These are phyloP conservation scores for Apiospora rasikravindrae DNA, from an alignment of 2,329 filamentous ascomycete genomes.

Conservation along the genomic window DNA sequence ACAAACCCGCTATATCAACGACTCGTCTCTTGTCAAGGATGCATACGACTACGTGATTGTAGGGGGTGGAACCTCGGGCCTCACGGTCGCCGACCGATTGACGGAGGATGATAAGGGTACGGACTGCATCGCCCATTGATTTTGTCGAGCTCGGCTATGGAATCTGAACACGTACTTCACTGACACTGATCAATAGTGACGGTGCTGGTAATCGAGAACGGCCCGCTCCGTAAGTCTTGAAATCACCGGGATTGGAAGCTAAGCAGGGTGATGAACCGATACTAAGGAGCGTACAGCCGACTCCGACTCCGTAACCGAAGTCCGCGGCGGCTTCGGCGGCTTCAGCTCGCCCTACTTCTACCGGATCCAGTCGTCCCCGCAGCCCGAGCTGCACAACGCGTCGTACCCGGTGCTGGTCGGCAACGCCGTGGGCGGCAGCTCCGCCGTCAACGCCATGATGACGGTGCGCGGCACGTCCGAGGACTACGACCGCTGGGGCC, in stretches of 20 bases:
- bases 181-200: constrained; percentile 10
- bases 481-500: constrained; percentile 43
- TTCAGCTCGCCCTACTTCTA: constrained; percentile 17
- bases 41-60: constrained; percentile 29
- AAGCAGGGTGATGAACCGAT: not conserved
- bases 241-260: too few relatives aligned
- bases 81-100: constrained; percentile 28
- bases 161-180: not conserved
- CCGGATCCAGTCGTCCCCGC: constrained; percentile 26
- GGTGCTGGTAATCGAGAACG: constrained; percentile 27
- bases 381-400: constrained; percentile 33
- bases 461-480: constrained; percentile 38
- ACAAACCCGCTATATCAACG: not conserved
- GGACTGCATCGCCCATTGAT: not conserved
- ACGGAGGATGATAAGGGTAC: constrained; percentile 23
- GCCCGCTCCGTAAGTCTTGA: not conserved
- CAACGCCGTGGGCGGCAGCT: constrained; percentile 42
- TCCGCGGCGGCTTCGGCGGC: not conserved
- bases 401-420: constrained; percentile 29
- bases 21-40: constrained; percentile 19
- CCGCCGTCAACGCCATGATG: constrained; percentile 44
- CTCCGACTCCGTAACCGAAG: not conserved
- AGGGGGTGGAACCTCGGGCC: constrained; percentile 28
- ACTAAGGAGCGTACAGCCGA: not conserved
- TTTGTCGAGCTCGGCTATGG: not conserved